Evolutionary conservation across 192 early-diverging fungal species (phyloP), one percentile per base, ranked within the genome.

Genomic region (Helicostylum pulchrum): DNA sequence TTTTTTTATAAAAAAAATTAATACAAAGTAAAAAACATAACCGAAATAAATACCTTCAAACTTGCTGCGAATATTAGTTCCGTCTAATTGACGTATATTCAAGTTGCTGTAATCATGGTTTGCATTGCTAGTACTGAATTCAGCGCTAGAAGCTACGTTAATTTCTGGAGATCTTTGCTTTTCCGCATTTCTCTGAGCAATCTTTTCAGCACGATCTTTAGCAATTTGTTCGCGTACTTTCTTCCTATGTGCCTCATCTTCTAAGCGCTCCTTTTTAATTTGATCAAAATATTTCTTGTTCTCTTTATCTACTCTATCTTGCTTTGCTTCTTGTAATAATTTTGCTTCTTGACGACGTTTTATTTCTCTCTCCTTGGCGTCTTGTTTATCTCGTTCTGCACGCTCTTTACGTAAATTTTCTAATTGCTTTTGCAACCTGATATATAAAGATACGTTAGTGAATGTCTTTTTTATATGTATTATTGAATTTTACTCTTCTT

Each of bases 141-240:
- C 12, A 44, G 10, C 17, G 30, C 8, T 56, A 39, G 15, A 34
- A 56, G 7, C 31, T 34, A 39, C 10, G 12, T 34, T 8, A 34
- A 39, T 26, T 26, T 36, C 15, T 32, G 10, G n/a, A 36, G n/a
- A 17, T 9, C 21, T 23, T 54, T 34, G 32, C 31, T 23, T 55
- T 36, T 34, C 54, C 42, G 45, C 32, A 39, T 39, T 39, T 39
- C 36, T 64, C 15, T 31, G 6, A 19, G 60, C 60, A 46, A 48
- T 57, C 19, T 67, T 56, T 15, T 68, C 72, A 3, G 46, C 60
- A 21, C 62, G 49, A 32, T 74, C 72, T 23, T 45, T 47, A 14
- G 66, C 72, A 66, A 74, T 74, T 45, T 74, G 65, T 42, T 65
- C 72, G 14, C 36, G 30, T 9, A 74, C 53, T 50, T 69, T 47